phyloP scores from a whole-genome alignment of 2,329 filamentous ascomycete genomes.

The Mycocentrospora acerina region DNA sequence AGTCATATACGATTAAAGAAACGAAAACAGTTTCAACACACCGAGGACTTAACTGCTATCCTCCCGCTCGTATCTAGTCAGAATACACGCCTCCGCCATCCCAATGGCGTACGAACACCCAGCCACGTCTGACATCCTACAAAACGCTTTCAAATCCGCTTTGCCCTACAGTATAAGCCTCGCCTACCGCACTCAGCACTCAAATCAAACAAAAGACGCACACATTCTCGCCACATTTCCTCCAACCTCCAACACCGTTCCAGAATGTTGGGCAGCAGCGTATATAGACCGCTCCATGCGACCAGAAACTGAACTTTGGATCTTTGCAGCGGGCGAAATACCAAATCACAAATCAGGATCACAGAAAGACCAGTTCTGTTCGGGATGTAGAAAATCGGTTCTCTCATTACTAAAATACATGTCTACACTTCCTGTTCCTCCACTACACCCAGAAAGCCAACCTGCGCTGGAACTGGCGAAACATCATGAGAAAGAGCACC shows the following conservation, averaged over 20 bases:
- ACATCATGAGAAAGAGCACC: slow-evolving; percentile 30
- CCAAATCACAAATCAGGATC: slow-evolving; percentile 15
- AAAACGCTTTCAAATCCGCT: slow-evolving; percentile 52
- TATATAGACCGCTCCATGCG: slow-evolving; percentile 63
- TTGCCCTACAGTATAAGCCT: slow-evolving; percentile 63
- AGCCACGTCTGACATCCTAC: slow-evolving; percentile 50
- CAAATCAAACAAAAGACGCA: slow-evolving; percentile 44
- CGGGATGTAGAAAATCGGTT: slow-evolving; percentile 31
- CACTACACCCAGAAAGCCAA: slow-evolving; percentile 27
- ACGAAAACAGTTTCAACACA: too few species aligned
- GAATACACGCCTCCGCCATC: too few species aligned
- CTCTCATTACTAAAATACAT: slow-evolving; percentile 32
- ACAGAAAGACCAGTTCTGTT: slow-evolving; percentile 10
- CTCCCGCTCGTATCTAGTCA: too few species aligned
- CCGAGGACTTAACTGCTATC: too few species aligned
- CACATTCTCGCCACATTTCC: slow-evolving; percentile 44
- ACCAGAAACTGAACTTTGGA: slow-evolving; percentile 66
- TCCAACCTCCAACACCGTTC: slow-evolving; percentile 11
- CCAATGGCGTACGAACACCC: slow-evolving; percentile 16
- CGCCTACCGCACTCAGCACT: slow-evolving; percentile 64
- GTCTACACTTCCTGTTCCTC: slow-evolving; percentile 27
- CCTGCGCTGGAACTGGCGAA: slow-evolving; percentile 28
- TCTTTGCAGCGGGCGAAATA: slow-evolving; percentile 51
- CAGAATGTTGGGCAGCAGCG: slow-evolving; percentile 55
- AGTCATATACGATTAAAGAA: too few species aligned